Evolutionary conservation across 1,139 yeast species (phyloP).

Genomic region (Diutina neorugosa): DNA sequence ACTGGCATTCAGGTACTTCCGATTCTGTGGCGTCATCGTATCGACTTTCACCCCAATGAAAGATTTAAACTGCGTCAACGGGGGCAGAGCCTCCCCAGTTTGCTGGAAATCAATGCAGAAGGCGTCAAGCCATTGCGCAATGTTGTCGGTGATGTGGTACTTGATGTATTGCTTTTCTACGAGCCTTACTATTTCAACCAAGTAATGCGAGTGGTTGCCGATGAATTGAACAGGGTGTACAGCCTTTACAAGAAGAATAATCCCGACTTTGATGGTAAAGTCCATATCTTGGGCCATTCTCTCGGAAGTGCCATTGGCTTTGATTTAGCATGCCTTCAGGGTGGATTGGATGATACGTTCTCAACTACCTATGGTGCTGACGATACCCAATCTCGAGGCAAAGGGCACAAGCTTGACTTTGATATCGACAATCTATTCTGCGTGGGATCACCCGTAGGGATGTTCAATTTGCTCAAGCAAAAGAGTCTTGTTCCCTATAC

Average conservation of each 20-base stretch:
- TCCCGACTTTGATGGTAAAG: constrained; percentile 68
- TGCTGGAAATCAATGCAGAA: constrained; percentile 67
- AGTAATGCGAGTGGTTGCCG: constrained; percentile 53
- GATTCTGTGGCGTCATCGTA: constrained; percentile 63
- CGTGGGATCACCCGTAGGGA: constrained; percentile 85
- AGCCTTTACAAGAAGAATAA: constrained; percentile 45
- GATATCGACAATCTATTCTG: constrained; percentile 67
- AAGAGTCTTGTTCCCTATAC: constrained; percentile 26
- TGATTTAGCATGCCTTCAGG: constrained; percentile 60
- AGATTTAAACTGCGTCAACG: constrained; percentile 18
- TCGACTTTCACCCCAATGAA: constrained; percentile 45
- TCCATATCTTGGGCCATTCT: constrained; percentile 83
- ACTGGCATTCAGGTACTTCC: constrained; percentile 68
- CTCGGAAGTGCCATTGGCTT: constrained; percentile 79
- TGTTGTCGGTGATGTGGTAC: constrained; percentile 71
- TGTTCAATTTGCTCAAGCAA: constrained; percentile 60
- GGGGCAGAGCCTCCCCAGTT: constrained; percentile 37
- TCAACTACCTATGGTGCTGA: background rate
- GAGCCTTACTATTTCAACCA: constrained; percentile 59
- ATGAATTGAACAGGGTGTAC: constrained; percentile 63
- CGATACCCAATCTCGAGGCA: constrained; percentile 10
- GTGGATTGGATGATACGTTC: constrained; percentile 12
- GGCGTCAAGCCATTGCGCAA: constrained; percentile 70
- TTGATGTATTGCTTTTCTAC: constrained; percentile 77
- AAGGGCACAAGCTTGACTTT: constrained; percentile 32